These are phyloP conservation scores for Phytopythium vexans DNA, from an alignment of 352 stramenopile genomes.

Conservation along the genomic window DNA sequence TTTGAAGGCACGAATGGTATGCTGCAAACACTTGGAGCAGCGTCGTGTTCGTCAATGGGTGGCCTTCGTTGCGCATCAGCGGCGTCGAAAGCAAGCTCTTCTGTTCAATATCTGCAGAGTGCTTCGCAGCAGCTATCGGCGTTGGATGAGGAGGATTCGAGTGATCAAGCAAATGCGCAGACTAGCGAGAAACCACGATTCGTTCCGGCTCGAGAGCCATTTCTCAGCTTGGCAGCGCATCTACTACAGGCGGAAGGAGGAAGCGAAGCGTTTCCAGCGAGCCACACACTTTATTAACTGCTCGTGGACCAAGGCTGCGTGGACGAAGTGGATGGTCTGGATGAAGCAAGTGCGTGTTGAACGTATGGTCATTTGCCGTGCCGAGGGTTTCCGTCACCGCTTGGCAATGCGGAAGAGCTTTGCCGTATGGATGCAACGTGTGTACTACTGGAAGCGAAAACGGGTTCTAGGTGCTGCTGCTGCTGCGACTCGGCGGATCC, in stretches of 20 bases:
- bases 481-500: background rate
- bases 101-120: slow-evolving; percentile 10
- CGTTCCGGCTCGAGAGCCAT: slow-evolving; percentile 29
- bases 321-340: slow-evolving; percentile 31
- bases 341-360: slow-evolving; percentile 13
- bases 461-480: slow-evolving; percentile 3
- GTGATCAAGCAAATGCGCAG: slow-evolving; percentile 33
- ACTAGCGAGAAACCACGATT: slow-evolving; percentile 32
- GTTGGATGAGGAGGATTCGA: slow-evolving; percentile 22
- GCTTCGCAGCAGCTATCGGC: slow-evolving; percentile 1
- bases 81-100: slow-evolving; percentile 8
- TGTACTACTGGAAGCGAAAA: slow-evolving; percentile 18
- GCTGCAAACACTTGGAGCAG: slow-evolving; percentile 14
- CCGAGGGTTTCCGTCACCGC: slow-evolving; percentile 28
- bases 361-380: slow-evolving; percentile 24
- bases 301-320: slow-evolving; percentile 20
- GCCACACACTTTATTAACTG: slow-evolving; percentile 28
- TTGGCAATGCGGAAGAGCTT: slow-evolving; percentile 38
- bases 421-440: slow-evolving; percentile 20
- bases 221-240: slow-evolving; percentile 47
- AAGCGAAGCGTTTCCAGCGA: slow-evolving; percentile 17
- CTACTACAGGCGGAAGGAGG: slow-evolving; percentile 16
- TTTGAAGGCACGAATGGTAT: slow-evolving; percentile 21
- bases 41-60: slow-evolving; percentile 3
- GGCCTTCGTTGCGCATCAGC: slow-evolving; percentile 6